phyloP scores from a whole-genome alignment of 1,139 yeast species.

The Taiozyma sp. region DNA sequence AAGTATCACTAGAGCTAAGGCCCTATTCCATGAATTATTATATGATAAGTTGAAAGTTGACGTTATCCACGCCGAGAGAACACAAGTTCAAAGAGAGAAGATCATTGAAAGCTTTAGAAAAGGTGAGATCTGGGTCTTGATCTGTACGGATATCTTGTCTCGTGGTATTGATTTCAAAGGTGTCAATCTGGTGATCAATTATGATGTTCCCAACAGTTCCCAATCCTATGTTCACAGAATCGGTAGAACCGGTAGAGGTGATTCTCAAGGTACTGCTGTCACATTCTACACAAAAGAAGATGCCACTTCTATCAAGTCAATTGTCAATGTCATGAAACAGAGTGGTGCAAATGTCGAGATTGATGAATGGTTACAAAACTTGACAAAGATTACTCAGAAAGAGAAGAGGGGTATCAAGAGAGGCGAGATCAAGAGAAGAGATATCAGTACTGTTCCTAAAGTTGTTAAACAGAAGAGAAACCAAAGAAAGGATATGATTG shows the following conservation, averaged over 20 bases:
- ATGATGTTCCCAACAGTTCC: constrained; percentile 92
- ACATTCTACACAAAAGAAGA: constrained; percentile 95
- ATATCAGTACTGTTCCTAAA: constrained; percentile 84
- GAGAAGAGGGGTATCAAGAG: constrained; percentile 63
- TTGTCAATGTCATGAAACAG: constrained; percentile 91
- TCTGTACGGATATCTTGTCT: constrained; percentile 93
- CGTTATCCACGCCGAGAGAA: constrained; percentile 93
- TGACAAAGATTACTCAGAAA: constrained; percentile 63
- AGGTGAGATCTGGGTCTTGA: constrained; percentile 94
- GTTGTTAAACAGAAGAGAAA: constrained; percentile 61
- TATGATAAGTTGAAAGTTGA: constrained; percentile 92
- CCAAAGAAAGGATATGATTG: constrained; percentile 67
- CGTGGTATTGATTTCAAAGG: constrained; percentile 98
- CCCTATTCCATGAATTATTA: constrained; percentile 84
- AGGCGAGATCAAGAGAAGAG: constrained; percentile 59
- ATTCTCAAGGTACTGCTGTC: constrained; percentile 78
- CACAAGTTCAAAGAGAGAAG: constrained; percentile 82
- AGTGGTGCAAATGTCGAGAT: constrained; percentile 59
- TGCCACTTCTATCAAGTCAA: constrained; percentile 67
- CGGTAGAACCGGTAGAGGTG: constrained; percentile 98
- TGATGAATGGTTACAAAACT: constrained; percentile 77
- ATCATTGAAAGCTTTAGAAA: constrained; percentile 78
- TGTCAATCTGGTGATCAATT: constrained; percentile 88
- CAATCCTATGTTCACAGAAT: constrained; percentile 97
- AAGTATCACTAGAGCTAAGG: constrained; percentile 91